phyloP scores from a whole-genome alignment of 345 rosid species.

The Gossypium longicalyx region DNA sequence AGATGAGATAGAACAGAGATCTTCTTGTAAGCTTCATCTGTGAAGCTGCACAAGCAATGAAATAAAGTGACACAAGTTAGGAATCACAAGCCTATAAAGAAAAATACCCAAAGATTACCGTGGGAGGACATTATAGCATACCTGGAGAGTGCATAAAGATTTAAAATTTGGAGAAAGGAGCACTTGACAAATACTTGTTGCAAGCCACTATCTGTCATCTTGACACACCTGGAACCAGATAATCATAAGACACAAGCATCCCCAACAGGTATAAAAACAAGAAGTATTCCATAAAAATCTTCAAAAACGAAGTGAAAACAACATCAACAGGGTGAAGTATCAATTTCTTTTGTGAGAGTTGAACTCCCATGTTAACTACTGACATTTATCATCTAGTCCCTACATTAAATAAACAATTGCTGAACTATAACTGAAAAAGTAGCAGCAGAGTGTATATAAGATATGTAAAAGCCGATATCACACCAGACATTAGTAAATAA shows the following conservation, averaged over 20 bases:
- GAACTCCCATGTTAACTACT: background rate
- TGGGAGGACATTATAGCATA: slow-evolving; percentile 15
- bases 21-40: slow-evolving; percentile 68
- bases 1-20: slow-evolving; percentile 52
- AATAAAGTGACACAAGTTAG: slow-evolving; percentile 10
- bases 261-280: background rate
- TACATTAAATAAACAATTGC: background rate
- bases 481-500: background rate
- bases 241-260: background rate
- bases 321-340: background rate
- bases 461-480: background rate
- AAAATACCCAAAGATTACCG: slow-evolving; percentile 7
- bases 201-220: slow-evolving; percentile 78
- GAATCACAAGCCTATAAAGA: background rate
- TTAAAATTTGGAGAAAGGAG: slow-evolving; percentile 54
- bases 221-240: slow-evolving; percentile 63
- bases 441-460: background rate
- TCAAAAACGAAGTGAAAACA: background rate
- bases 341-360: background rate
- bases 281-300: background rate
- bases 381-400: background rate
- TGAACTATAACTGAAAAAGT: background rate
- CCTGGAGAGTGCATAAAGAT: slow-evolving; percentile 92
- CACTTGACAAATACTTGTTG: slow-evolving; percentile 57
- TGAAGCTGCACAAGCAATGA: slow-evolving; percentile 47